phyloP scores from a whole-genome alignment of 129 eudicot species.

The Apium graveolens region DNA sequence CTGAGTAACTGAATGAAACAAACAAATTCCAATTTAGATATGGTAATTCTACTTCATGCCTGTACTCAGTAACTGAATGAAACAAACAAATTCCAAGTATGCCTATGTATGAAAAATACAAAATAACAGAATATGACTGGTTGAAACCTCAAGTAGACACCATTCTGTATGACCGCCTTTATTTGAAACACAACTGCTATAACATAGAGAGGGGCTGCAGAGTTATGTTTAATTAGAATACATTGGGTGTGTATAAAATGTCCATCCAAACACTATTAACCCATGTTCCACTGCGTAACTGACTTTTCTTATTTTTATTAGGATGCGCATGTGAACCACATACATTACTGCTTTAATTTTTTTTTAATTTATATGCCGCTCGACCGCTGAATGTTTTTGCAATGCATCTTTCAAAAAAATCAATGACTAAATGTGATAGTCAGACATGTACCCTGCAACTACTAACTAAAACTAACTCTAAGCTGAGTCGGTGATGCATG shows the following conservation, averaged over 20 bases:
- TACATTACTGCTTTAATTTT: neutral
- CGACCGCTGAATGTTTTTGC: neutral
- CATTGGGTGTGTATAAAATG: neutral
- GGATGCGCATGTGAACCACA: neutral
- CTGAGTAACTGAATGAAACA: too few relatives aligned
- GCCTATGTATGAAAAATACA: neutral
- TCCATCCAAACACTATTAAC: neutral
- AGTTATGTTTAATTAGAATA: neutral
- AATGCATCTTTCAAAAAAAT: neutral
- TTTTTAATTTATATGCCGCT: neutral
- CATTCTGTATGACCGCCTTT: neutral
- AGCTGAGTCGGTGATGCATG: neutral
- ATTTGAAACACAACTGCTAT: neutral
- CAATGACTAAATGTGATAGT: neutral
- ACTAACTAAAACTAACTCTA: too few relatives aligned
- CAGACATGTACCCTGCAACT: too few relatives aligned
- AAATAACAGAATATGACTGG: neutral
- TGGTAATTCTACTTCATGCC: neutral
- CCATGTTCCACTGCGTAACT: neutral
- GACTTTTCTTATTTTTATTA: too few relatives aligned
- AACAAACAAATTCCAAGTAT: neutral
- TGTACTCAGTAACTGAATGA: neutral
- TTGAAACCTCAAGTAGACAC: neutral
- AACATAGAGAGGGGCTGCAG: neutral
- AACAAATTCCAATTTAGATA: neutral